Conservation (phyloP, 2,329 filamentous ascomycete genomes). For the Tolypocladium paradoxum region DNA sequence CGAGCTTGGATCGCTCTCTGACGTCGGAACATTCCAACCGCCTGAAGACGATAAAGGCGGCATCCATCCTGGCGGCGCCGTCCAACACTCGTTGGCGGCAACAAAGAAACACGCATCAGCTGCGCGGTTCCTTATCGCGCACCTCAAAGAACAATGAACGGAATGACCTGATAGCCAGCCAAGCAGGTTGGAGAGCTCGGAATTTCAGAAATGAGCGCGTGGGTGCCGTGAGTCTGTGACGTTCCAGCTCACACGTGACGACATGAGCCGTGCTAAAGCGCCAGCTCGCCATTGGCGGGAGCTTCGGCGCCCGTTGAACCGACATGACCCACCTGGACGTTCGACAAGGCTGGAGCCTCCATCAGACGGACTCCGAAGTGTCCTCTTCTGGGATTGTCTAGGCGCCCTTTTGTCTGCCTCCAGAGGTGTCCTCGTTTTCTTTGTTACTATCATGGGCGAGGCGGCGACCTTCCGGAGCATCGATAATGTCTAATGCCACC, state of each 20-base stretch:
- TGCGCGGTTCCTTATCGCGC: background rate
- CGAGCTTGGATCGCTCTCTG: background rate
- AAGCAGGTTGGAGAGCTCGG: background rate
- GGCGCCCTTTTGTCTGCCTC: background rate
- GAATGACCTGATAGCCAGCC: background rate
- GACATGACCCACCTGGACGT: background rate
- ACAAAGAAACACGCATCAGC: background rate
- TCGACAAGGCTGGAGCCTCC: background rate
- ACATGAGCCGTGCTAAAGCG: background rate
- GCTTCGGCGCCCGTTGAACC: background rate
- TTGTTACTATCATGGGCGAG: background rate
- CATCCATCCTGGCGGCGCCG: background rate
- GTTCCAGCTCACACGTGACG: background rate
- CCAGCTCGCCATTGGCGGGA: background rate
- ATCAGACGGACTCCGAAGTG: background rate
- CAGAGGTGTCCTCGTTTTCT: too few relatives aligned
- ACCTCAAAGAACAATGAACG: background rate
- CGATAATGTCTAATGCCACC: conserved; percentile 25
- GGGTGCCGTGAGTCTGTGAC: background rate
- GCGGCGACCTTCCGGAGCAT: background rate
- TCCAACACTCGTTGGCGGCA: background rate
- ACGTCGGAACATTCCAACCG: background rate
- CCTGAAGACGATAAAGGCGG: background rate
- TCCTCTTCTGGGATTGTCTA: background rate
- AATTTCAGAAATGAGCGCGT: background rate